Conservation (phyloP, 192 early-diverging fungal species). For the Diversispora epigaea region DNA sequence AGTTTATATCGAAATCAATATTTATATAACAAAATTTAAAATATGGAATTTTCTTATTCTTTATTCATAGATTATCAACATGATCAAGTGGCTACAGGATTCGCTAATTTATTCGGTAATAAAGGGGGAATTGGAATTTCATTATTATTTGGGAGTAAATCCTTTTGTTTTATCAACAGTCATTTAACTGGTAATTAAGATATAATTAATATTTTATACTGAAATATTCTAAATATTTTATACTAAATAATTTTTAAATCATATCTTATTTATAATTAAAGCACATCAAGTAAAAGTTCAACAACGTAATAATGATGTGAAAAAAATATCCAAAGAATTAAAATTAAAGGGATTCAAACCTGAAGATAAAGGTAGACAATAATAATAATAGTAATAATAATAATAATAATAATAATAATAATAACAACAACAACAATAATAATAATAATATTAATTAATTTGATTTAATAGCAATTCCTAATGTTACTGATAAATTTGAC, state of each 20-base stretch:
- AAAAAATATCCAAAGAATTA: constrained; percentile 48
- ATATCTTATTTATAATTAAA: constrained; percentile 23
- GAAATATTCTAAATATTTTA: not conserved
- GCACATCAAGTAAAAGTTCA: constrained; percentile 45
- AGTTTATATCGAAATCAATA: too few relatives aligned
- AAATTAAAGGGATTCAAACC: constrained; percentile 42
- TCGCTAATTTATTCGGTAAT: constrained; percentile 46
- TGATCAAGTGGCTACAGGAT: constrained; percentile 42
- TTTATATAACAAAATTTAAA: too few relatives aligned
- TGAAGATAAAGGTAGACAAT: constrained; percentile 23
- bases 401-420: too few relatives aligned
- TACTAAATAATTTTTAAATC: not conserved
- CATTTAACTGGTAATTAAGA: constrained; percentile 46
- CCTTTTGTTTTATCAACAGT: constrained; percentile 51
- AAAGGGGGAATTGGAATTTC: constrained; percentile 56
- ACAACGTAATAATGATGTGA: constrained; percentile 43
- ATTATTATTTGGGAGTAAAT: constrained; percentile 47
- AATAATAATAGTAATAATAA: not conserved
- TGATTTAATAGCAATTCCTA: not conserved
- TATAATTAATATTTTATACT: not conserved
- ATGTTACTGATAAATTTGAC: constrained; percentile 54
- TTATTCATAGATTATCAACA: too few relatives aligned
- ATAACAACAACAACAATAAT: too few relatives aligned
- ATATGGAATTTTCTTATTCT: too few relatives aligned
- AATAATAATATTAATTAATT: too few relatives aligned